These are phyloP conservation scores for Sugiyamaella chiloensis DNA, from an alignment of 805 yeast genomes.

Conservation along the genomic window DNA sequence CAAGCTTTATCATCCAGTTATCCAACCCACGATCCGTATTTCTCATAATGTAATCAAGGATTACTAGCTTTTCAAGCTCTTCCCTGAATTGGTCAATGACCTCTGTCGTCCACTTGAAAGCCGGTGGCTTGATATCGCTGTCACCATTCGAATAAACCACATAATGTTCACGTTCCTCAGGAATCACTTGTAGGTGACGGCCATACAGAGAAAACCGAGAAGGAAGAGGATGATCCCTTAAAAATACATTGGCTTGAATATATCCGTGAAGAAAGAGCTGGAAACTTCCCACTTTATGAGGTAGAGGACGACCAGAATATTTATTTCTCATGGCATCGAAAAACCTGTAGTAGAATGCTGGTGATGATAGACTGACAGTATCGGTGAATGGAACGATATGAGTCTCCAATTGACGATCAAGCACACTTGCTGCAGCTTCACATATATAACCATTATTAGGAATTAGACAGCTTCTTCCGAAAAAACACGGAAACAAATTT, in stretches of 20 bases:
- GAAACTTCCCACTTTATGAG: slow-evolving; percentile 60
- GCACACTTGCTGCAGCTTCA: slow-evolving; percentile 67
- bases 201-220: not conserved
- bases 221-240: slow-evolving; percentile 56
- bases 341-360: slow-evolving; percentile 48
- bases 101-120: slow-evolving; percentile 53
- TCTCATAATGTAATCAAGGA: slow-evolving; percentile 67
- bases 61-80: slow-evolving; percentile 66
- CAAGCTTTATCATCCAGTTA: slow-evolving; percentile 70
- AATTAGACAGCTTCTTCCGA: slow-evolving; percentile 68
- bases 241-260: slow-evolving; percentile 58
- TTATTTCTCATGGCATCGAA: not conserved
- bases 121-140: slow-evolving; percentile 11
- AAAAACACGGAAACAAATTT: slow-evolving; percentile 72
- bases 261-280: slow-evolving; percentile 61
- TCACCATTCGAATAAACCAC: slow-evolving; percentile 5
- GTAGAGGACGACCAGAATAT: slow-evolving; percentile 44
- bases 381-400: slow-evolving; percentile 66
- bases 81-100: slow-evolving; percentile 50
- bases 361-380: slow-evolving; percentile 47
- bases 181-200: not conserved
- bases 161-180: not conserved
- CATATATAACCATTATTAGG: slow-evolving; percentile 71
- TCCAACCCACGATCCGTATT: slow-evolving; percentile 74
- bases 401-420: slow-evolving; percentile 58